Evolutionary conservation across 164 flowering plant species (phyloP).

Genomic region (Dillenia turbinata): DNA sequence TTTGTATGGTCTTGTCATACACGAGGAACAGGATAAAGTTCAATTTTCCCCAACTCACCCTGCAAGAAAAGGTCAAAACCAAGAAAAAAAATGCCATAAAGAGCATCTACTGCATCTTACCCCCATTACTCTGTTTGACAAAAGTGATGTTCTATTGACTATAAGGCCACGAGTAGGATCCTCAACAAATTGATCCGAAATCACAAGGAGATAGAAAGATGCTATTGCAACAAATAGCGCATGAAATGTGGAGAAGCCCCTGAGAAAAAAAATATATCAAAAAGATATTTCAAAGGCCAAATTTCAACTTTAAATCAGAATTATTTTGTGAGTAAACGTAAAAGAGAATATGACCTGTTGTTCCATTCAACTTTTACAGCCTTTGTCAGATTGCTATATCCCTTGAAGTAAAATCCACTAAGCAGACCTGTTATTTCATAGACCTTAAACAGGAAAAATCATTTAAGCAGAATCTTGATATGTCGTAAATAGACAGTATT

Average conservation of each 20-base stretch:
- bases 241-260: constrained; percentile 76
- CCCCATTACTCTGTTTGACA: constrained; percentile 50
- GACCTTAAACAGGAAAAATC: constrained; percentile 39
- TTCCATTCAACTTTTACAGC: constrained; percentile 58
- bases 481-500: no score
- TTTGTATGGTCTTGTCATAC: no score
- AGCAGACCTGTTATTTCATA: constrained; percentile 42
- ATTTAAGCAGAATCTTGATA: no score
- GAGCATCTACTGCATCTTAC: constrained; percentile 25
- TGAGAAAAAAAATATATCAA: constrained; percentile 16
- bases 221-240: constrained; percentile 49
- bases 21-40: no score
- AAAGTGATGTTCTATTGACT: constrained; percentile 32
- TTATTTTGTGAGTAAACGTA: background rate
- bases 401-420: constrained; percentile 35
- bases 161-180: constrained; percentile 25
- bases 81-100: constrained; percentile 3
- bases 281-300: no score
- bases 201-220: constrained; percentile 50
- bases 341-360: constrained; percentile 37
- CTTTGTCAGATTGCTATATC: constrained; percentile 33
- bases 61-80: background rate
- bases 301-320: background rate
- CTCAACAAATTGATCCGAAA: constrained; percentile 46
- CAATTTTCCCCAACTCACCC: no score